Evolutionary conservation across 164 flowering plant genomes (phyloP), one percentile per base, ranked within the genome.

Genomic region (Echeveria elegans): DNA sequence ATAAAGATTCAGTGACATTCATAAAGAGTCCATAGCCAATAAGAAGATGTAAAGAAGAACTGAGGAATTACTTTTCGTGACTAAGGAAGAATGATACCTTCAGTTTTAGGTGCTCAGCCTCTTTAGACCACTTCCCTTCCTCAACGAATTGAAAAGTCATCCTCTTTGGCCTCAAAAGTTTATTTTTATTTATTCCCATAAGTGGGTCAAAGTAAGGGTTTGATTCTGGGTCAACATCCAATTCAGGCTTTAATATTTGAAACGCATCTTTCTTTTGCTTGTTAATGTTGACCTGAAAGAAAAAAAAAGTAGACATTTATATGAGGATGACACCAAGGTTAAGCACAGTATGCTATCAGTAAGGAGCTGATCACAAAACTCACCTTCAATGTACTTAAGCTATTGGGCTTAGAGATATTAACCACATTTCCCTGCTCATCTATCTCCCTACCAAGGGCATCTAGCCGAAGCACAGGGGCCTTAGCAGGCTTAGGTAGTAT

Each of bases 101-200:
- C 73, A 90, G 67, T 74, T 81, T 92, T 19, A 87, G 73, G 0
- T 73, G 81, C 64, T 95, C 99, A 40, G 99, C 99, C 11, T 95
- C 91, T 77, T 74, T 95, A 12, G 97, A 79, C 97, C 97, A 95
- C 78, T 82, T 87, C n/a, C 99, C 99, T 83, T 95, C 97, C 83
- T 95, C 97, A 28, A 95, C 99, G 84, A 95, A 95, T 85, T 83
- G 92, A 70, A 95, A 86, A 66, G 64, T 75, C 92, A 85, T 84
- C 72, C 92, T 82, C 82, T 92, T 95, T 43, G 99, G 94, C 77
- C 99, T 81, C 73, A 92, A 75, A 58, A 95, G 76, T 76, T 95
- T 95, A 66, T 50, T 79, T 73, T 92, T 92, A 71, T 92, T 75
- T 9, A 95, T 80, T 29, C 99, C 99, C 99, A 95, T 88, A 29